These are phyloP conservation scores for Lentinula raphanica DNA, from an alignment of 768 basidiomycete genomes.

Conservation along the genomic window DNA sequence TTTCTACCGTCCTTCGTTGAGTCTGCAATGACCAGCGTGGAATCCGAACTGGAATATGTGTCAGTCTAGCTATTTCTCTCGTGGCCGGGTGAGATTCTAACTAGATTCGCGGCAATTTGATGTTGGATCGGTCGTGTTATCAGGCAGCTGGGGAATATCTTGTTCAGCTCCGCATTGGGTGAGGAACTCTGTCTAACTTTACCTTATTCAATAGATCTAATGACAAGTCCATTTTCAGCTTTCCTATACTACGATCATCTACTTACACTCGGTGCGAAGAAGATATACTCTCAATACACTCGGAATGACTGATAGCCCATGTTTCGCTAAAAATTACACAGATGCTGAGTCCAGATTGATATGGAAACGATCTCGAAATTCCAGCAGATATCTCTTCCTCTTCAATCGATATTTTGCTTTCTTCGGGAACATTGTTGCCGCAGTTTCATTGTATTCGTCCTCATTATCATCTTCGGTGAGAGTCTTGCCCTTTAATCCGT, in stretches of 20 bases:
- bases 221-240: too few species aligned
- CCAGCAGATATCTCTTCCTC: not conserved
- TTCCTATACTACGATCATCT: constrained; percentile 1
- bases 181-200: not conserved
- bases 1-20: not conserved
- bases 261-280: not conserved
- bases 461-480: not conserved
- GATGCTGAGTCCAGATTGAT: not conserved
- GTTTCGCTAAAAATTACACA: too few species aligned
- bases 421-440: not conserved
- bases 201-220: not conserved
- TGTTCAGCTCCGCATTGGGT: not conserved
- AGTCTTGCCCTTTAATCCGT: too few species aligned
- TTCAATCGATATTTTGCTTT: constrained; percentile 1
- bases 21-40: too few species aligned
- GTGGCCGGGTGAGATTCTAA: too few species aligned
- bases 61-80: not conserved
- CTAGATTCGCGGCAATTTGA: not conserved
- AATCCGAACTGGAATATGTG: not conserved
- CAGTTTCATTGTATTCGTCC: not conserved
- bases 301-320: too few species aligned
- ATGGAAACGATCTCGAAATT: not conserved
- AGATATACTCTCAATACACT: too few species aligned
- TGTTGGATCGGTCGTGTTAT: not conserved
- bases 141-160: not conserved